Evolutionary conservation across 2,329 filamentous ascomycete genomes (phyloP), one percentile per base, ranked within the genome.

Genomic region (Myrmaecium sp.): DNA sequence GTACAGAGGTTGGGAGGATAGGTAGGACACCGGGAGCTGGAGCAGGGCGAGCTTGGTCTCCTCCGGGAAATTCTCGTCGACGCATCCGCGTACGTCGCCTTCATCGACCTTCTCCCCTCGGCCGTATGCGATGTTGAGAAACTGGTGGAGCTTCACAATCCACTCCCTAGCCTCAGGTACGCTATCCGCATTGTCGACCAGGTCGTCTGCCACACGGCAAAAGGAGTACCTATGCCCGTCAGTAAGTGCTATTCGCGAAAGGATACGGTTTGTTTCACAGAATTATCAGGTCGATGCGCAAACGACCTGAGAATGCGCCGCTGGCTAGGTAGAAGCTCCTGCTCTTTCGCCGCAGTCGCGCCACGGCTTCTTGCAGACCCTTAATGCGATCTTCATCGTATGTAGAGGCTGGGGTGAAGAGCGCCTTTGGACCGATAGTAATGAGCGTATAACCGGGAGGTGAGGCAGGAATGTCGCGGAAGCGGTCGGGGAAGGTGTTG

Each of bases 281-380:
- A 2, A 77, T 49, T 14, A 78, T 62, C 8, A 82, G 44, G 36
- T 82, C 75, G 16, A 74, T 69, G 4, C 75, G 63, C 5, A 82
- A 52, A 14, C 69, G 62, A 2, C 74, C 74, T 20, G 68, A 61
- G 35, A 83, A 82, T 0, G 70, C 66, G 0, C 70, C 66, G 34
- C 72, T 78, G 0, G 75, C 77, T 5, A 82, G 54, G 36, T 77
- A 79, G 44, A 82, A 81, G 38, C 74, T 80, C 25, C 74, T 62
- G 37, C 74, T 81, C 41, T 81, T 81, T 29, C 55, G 58, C 26
- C 60, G 52, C 5, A 81, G 50, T 5, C 68, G 61, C 1, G 40
- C 36, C 0, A 74, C 64, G 1, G 73, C 70, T 34, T 76, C 65
- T 16, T 58, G 49, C 5, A 80, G 54, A 0, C 69, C 72, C 3